Evolutionary conservation across 108 stramenopile species (phyloP).

Genomic region (Mayamaea pseudoterrestris): DNA sequence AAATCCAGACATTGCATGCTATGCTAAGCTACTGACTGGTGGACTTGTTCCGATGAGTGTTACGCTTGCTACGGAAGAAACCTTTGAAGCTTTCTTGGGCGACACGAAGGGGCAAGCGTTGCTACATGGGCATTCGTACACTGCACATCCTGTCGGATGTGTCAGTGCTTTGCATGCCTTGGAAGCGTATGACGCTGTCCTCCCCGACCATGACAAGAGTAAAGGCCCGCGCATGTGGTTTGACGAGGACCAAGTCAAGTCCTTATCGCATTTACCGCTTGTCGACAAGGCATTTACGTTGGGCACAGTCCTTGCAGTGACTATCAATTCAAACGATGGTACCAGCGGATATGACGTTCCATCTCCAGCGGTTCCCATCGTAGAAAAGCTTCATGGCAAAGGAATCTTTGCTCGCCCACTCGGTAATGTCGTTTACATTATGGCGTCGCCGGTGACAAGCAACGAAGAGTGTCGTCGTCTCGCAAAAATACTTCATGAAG

Average conservation of each 20-base stretch:
- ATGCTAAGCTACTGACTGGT: conserved; percentile 14
- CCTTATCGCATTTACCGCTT: conserved; percentile 9
- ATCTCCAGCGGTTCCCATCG: conserved; percentile 1
- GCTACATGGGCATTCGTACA: conserved; percentile 12
- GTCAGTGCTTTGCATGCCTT: conserved; percentile 13
- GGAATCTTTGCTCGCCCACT: conserved; percentile 13
- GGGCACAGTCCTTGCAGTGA: conserved; percentile 14
- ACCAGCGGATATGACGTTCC: conserved; percentile 5
- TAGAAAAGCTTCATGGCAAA: neutral
- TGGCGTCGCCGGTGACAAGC: conserved; percentile 15
- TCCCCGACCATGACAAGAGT: neutral
- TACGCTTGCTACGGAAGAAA: conserved; percentile 11
- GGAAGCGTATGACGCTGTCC: conserved; percentile 8
- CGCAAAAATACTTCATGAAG: conserved; percentile 1
- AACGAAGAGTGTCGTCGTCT: conserved; percentile 5
- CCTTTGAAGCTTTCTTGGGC: conserved; percentile 16
- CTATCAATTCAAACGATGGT: conserved; percentile 6
- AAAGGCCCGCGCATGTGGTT: conserved; percentile 1
- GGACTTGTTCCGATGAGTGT: conserved; percentile 6
- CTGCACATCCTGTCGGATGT: conserved; percentile 17
- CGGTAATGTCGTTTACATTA: conserved; percentile 16
- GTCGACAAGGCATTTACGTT: conserved; percentile 10
- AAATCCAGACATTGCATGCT: conserved; percentile 15
- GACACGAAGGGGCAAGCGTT: conserved; percentile 9
- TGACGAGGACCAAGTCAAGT: conserved; percentile 6